A percentile compares a stretch with the other conserved stretches of the same genome.
Evolutionary conservation across 768 basidiomycete genomes (phyloP).

Genomic region (Trametes punicea): DNA sequence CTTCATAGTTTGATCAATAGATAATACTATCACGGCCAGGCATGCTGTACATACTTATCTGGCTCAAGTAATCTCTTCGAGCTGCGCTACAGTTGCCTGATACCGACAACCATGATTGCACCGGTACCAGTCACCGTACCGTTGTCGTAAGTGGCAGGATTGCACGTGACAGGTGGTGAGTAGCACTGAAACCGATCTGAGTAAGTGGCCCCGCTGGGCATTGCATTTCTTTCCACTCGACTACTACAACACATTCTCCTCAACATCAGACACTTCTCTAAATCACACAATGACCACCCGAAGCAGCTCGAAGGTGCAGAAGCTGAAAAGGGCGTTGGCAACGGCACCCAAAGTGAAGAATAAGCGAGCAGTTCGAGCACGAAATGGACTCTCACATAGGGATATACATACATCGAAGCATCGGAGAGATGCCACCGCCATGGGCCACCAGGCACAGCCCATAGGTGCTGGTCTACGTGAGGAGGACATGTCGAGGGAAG

Average conservation of each 20-base stretch:
- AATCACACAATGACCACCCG: not conserved
- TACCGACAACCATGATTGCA: not conserved
- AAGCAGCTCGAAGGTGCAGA: not conserved
- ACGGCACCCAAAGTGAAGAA: not conserved
- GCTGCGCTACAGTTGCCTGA: not conserved
- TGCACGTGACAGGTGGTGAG: not conserved
- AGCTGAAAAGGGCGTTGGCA: not conserved
- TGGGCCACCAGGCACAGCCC: not conserved
- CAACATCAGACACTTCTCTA: not conserved
- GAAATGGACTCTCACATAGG: not conserved
- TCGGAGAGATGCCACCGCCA: not conserved
- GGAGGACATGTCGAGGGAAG: not conserved
- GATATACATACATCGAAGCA: not conserved
- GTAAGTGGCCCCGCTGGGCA: not conserved
- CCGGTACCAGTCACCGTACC: no score
- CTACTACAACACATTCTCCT: not conserved
- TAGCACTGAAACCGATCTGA: not conserved
- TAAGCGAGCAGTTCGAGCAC: not conserved
- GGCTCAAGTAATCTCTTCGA: not conserved
- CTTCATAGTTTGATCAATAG: not conserved
- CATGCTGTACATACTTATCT: not conserved
- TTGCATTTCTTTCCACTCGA: not conserved
- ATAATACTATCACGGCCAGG: not conserved
- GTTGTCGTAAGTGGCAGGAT: not conserved
- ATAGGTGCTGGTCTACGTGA: not conserved